Conservation (phyloP, 129 eudicot genomes). For the Tagetes erecta region DNA sequence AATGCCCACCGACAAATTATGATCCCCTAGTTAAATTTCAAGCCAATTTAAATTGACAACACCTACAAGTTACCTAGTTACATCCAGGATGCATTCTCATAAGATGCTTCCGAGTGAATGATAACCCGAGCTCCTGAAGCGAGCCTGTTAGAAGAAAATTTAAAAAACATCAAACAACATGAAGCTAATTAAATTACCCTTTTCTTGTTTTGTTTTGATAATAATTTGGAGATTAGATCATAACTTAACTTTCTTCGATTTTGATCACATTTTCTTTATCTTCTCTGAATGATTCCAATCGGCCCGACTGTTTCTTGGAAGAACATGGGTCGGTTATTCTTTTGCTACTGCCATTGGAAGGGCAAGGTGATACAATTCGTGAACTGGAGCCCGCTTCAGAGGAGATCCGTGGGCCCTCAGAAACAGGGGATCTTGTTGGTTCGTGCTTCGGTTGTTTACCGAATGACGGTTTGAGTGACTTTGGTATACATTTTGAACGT, state of each 20-base stretch:
- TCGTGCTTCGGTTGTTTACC: conserved; percentile 68
- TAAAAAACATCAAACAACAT: conserved; percentile 41
- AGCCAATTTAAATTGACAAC: conserved; percentile 2
- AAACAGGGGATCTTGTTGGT: conserved; percentile 75
- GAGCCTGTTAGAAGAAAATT: conserved; percentile 69
- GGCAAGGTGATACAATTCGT: conserved; percentile 50
- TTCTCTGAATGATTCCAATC: conserved; percentile 47
- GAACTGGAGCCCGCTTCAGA: conserved; percentile 58
- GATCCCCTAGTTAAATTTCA: conserved; percentile 2
- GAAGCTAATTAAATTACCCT: conserved; percentile 29
- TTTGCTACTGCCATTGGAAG: conserved; percentile 68
- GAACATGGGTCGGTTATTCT: conserved; percentile 59
- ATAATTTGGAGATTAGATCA: conserved; percentile 18
- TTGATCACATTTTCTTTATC: conserved; percentile 66
- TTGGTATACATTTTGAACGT: conserved; percentile 70
- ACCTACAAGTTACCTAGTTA: conserved; percentile 32
- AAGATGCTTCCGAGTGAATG: conserved; percentile 64
- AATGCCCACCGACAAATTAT: conserved; percentile 33
- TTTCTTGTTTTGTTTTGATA: background rate
- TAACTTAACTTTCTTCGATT: conserved; percentile 94
- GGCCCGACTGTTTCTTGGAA: conserved; percentile 45
- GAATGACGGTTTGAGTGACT: conserved; percentile 64
- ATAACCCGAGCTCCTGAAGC: conserved; percentile 97
- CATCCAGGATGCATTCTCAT: conserved; percentile 22
- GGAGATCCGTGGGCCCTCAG: conserved; percentile 77